phyloP scores from a whole-genome alignment of 768 basidiomycete species.

The Suillus luteus region DNA sequence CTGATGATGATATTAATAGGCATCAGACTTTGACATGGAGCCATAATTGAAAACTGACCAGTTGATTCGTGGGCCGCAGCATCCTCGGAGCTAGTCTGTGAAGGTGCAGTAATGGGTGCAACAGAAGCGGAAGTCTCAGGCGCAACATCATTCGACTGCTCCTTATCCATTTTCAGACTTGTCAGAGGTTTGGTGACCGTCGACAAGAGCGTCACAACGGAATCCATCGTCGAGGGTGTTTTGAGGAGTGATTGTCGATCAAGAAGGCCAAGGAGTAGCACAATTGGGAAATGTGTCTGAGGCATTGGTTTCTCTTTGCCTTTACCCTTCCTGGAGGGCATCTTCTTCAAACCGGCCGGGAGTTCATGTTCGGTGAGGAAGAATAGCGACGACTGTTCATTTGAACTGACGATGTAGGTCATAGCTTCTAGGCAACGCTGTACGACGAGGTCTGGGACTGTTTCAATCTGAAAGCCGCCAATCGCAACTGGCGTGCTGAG shows the following conservation, averaged over 20 bases:
- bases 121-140: slow-evolving; percentile 19
- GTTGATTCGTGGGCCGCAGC: slow-evolving; percentile 3
- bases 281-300: slow-evolving; percentile 88
- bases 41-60: slow-evolving; percentile 1
- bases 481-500: slow-evolving; percentile 50
- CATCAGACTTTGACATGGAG: slow-evolving; percentile 5
- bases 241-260: slow-evolving; percentile 85
- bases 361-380: slow-evolving; percentile 97
- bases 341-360: slow-evolving; percentile 71
- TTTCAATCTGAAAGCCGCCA: slow-evolving; percentile 65
- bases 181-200: slow-evolving; percentile 85
- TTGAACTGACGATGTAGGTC: slow-evolving; percentile 82
- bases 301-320: slow-evolving; percentile 87
- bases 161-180: slow-evolving; percentile 55
- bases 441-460: slow-evolving; percentile 89
- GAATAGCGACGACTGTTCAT: slow-evolving; percentile 84
- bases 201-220: slow-evolving; percentile 84
- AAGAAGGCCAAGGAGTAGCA: slow-evolving; percentile 82
- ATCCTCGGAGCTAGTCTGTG: slow-evolving; percentile 15
- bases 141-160: slow-evolving; percentile 27
- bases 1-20: slow-evolving; percentile 11
- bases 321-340: slow-evolving; percentile 83
- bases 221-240: slow-evolving; percentile 90
- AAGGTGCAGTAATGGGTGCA: slow-evolving; percentile 19
- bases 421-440: slow-evolving; percentile 94